Evolutionary conservation across 106 monocot genomes (phyloP).

Genomic region (Agapanthus africanus): DNA sequence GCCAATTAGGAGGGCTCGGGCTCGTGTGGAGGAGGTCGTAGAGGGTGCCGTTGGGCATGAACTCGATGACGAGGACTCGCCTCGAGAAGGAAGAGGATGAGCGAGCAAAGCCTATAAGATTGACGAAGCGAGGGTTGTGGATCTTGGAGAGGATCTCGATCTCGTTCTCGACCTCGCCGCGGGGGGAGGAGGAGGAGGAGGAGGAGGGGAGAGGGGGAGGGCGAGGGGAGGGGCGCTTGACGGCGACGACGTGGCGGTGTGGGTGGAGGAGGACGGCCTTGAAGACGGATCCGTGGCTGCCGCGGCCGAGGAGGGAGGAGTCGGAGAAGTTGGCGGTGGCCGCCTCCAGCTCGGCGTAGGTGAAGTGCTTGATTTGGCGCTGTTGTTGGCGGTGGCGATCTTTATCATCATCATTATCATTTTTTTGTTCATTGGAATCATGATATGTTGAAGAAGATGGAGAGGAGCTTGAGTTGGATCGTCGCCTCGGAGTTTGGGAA

Average conservation of each 20-base stretch:
- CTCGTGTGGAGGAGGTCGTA: slow-evolving; percentile 75
- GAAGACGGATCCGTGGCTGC: slow-evolving; percentile 90
- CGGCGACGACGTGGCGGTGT: slow-evolving; percentile 41
- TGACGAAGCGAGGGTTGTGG: slow-evolving; percentile 66
- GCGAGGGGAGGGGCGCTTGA: slow-evolving; percentile 78
- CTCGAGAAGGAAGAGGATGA: neutral
- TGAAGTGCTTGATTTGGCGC: slow-evolving; percentile 39
- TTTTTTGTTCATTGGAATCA: neutral
- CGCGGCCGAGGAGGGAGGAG: slow-evolving; percentile 67
- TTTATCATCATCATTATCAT: neutral
- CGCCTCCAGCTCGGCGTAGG: slow-evolving; percentile 47
- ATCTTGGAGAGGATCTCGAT: slow-evolving; percentile 70
- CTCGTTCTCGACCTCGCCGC: slow-evolving; percentile 84
- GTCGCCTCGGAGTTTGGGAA: too few relatives aligned
- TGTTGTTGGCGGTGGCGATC: neutral
- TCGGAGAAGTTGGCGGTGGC: slow-evolving; percentile 83
- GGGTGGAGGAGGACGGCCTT: slow-evolving; percentile 42
- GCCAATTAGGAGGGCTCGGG: slow-evolving; percentile 59
- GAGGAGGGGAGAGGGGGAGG: neutral
- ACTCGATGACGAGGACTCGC: slow-evolving; percentile 69
- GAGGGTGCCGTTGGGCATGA: slow-evolving; percentile 94
- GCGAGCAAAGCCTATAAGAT: slow-evolving; percentile 72
- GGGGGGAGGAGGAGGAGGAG: neutral
- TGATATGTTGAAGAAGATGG: neutral
- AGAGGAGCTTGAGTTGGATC: too few relatives aligned